Conservation (phyloP, 495 filamentous ascomycete species). For the Penicillium pancosmium region DNA sequence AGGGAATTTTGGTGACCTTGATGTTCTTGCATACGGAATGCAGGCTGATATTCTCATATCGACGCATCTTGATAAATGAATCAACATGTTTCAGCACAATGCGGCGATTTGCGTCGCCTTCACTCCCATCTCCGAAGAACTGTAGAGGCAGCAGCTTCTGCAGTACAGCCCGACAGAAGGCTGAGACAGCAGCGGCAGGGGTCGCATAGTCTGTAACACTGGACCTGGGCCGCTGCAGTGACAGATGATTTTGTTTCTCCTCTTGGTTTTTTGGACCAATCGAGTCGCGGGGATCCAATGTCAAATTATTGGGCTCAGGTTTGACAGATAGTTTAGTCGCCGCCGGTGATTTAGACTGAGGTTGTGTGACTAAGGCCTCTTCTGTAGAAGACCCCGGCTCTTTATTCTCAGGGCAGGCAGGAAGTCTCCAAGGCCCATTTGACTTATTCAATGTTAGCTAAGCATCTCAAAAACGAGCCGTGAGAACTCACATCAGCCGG, state of each 20-base stretch:
- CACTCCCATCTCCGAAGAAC: conserved; percentile 69
- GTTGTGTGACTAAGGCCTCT: conserved; percentile 36
- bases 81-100: conserved; percentile 69
- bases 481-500: conserved; percentile 52
- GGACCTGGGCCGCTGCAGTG: conserved; percentile 21
- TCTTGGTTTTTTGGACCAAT: not conserved
- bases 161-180: conserved; percentile 82
- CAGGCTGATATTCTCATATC: conserved; percentile 73
- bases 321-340: not conserved
- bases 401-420: conserved; percentile 8
- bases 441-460: conserved; percentile 19
- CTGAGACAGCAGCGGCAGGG: conserved; percentile 70
- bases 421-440: conserved; percentile 35
- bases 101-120: conserved; percentile 58
- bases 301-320: not conserved
- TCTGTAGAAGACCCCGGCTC: conserved; percentile 23
- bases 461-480: conserved; percentile 3
- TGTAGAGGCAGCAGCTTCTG: conserved; percentile 71
- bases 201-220: conserved; percentile 72
- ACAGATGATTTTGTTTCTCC: not conserved
- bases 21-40: conserved; percentile 2
- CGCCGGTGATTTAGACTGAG: conserved; percentile 10
- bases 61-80: conserved; percentile 72
- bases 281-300: not conserved
- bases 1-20: conserved; percentile 67